Conservation (phyloP, 208 protist genomes). For the Leishmania amazonensis region DNA sequence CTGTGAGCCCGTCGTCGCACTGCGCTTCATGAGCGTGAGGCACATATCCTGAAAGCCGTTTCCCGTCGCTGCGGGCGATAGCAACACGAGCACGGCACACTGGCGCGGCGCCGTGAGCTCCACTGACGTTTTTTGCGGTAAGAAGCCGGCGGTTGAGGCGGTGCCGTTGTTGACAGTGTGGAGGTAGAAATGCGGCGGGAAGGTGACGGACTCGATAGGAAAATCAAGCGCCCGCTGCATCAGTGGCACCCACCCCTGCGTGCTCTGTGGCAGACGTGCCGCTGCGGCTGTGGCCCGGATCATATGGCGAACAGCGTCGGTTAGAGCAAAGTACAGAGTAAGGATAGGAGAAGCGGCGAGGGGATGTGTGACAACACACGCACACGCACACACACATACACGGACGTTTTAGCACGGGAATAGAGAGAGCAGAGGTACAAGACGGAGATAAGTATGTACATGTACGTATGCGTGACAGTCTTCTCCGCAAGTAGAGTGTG, state of each 20-base stretch:
- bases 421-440: background rate
- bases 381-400: background rate
- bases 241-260: conserved; percentile 57
- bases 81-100: conserved; percentile 69
- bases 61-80: conserved; percentile 48
- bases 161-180: conserved; percentile 19
- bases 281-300: conserved; percentile 1
- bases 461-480: background rate
- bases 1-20: conserved; percentile 54
- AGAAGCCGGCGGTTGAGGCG: conserved; percentile 27
- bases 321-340: background rate
- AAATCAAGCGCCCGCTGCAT: conserved; percentile 45
- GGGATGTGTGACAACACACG: background rate
- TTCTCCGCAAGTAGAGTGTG: background rate
- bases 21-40: conserved; percentile 87
- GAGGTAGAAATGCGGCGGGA: conserved; percentile 76
- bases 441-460: background rate
- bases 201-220: conserved; percentile 39
- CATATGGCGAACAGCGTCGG: background rate
- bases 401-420: background rate
- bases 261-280: conserved; percentile 48
- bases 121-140: conserved; percentile 36
- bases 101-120: conserved; percentile 6
- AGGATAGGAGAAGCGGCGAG: background rate
- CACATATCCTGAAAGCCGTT: conserved; percentile 78